Evolutionary conservation across 768 basidiomycete species (phyloP), one percentile per base, ranked within the genome.

Genomic region (Phaffia tasmanica): DNA sequence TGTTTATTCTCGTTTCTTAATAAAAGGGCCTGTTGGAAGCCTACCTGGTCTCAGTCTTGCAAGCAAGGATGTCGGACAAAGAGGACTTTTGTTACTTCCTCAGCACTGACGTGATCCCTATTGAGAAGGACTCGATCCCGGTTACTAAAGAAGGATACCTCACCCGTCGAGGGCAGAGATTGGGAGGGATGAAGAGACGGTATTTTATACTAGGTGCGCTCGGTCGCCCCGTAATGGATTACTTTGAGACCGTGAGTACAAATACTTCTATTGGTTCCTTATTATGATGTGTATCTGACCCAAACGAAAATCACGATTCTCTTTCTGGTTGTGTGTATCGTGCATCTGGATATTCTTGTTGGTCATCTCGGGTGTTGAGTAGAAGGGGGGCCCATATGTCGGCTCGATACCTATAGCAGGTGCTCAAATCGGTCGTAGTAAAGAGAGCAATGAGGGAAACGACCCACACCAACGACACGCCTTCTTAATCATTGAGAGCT

Each of bases 391-490:
- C 46, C 77, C 85, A 14, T 89, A 93, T 75, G 81, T 97, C 30
- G 94, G 94, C 57, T 88, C 91, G 18, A 98, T 99, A 71, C 75
- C 78, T 57, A 85, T 99, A 65, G 86, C 88, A n/a, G 86, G 86
- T 53, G 93, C 95, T 30, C 90, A 95, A 73, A 98, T 99, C 67
- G 95, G 94, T 14, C 85, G 94, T 35, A 95, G 98, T 73, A 89
- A 95, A 74, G 68, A 70, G 25, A 53, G 46, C 49, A 42, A 54
- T 25, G 49, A 47, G 7, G 57, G 53, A 46, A 47, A 80, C 53
- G 86, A 87, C 69, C 90, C 92, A 62, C 91, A 95, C 72, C 95
- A 95, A 71, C 84, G 92, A 27, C 95, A 99, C 74, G 95, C 95
- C 0, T 97, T 99, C 78, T 84, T 99, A 69, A 89, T 99, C 72